A percentile compares a stretch with the other conserved stretches of the same genome.
Conservation (phyloP, 495 filamentous ascomycete species). For the Talaromyces nanjingensis region DNA sequence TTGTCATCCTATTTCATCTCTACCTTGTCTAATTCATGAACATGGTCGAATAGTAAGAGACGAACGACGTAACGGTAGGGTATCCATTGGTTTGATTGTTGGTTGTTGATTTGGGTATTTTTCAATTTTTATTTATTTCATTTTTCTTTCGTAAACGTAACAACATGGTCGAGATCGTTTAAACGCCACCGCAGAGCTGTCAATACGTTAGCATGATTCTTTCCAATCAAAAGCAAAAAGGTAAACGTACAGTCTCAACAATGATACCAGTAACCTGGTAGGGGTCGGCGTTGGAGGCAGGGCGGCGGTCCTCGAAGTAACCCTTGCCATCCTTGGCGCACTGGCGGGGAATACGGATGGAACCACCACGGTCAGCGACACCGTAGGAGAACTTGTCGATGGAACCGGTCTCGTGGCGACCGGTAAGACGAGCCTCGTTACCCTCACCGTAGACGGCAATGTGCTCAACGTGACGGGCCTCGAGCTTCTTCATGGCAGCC, state of each 20-base stretch:
- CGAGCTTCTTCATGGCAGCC: slow-evolving; percentile 79
- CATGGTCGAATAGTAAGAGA: not conserved
- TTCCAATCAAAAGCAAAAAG: not conserved
- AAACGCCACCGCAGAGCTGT: slow-evolving; percentile 38
- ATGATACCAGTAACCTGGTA: slow-evolving; percentile 96
- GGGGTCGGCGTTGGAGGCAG: slow-evolving; percentile 91
- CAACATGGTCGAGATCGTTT: slow-evolving; percentile 15
- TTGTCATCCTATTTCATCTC: slow-evolving; percentile 5
- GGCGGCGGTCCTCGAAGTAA: slow-evolving; percentile 96
- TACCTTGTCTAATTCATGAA: slow-evolving; percentile 5
- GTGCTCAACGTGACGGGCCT: slow-evolving; percentile 85
- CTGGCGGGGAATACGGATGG: slow-evolving; percentile 87
- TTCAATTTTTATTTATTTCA: slow-evolving; percentile 2
- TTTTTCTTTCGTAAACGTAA: not conserved
- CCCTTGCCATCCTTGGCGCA: slow-evolving; percentile 89
- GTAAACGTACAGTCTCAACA: slow-evolving; percentile 57
- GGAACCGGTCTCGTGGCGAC: slow-evolving; percentile 86
- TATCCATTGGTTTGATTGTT: slow-evolving; percentile 4
- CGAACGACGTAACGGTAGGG: slow-evolving; percentile 3
- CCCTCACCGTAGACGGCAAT: slow-evolving; percentile 96
- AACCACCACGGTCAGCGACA: slow-evolving; percentile 91
- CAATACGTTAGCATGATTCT: slow-evolving; percentile 8
- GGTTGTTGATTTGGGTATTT: not conserved
- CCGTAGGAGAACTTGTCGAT: slow-evolving; percentile 95
- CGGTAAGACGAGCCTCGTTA: slow-evolving; percentile 87